Base-by-base conservation (phyloP, 352 stramenopile species). In the Globisporangium acanthophoron region DNA sequence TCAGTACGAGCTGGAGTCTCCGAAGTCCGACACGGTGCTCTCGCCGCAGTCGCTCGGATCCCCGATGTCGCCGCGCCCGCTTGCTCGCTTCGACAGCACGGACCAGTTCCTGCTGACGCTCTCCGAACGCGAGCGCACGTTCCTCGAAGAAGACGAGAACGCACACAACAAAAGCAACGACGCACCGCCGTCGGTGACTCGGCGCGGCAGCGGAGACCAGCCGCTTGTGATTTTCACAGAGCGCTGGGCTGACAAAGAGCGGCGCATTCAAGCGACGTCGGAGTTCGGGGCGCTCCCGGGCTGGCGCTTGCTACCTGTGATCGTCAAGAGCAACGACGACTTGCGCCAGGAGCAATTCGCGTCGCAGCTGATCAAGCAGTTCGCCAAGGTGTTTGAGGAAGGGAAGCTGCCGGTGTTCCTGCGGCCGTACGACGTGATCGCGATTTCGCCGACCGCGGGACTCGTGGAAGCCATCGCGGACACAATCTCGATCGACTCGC, bases 261-360 rank as follows among this genome's bases (percentile, higher is more conserved):
- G 76, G n/a, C 85, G 96, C 8, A 78, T 98, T 44, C 83, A 92
- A 48, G 74, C 73, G 15, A 87, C 74, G 16, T 98, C 90, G 53
- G 76, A 81, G n/a, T 90, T 92, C 66, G 92, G 90, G 37, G 67
- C 80, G 0, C 70, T 84, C 24, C 77, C 89, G 6, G 88, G 86
- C 21, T 98, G 91, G 90, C 81, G 96, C 33, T 73, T 98, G 40
- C 67, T 94, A 21, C 87, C 88, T 40, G 91, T 98, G 57, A 99
- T 99, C 70, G 87, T 99, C 18, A 99, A 99, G 74, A 98, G 90
- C 45, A 98, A 99, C 61, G 97, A 99, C 66, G 97, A 99, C 66
- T 67, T 99, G 29, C 78, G 97, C 18, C 97, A 99, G 70, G 97
- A 99, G 71, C 92, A 98, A 43, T 96, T 99, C 59, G 93, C 97